Evolutionary conservation across 75 land plant species (phyloP).

Genomic region (Sequoia sempervirens): DNA sequence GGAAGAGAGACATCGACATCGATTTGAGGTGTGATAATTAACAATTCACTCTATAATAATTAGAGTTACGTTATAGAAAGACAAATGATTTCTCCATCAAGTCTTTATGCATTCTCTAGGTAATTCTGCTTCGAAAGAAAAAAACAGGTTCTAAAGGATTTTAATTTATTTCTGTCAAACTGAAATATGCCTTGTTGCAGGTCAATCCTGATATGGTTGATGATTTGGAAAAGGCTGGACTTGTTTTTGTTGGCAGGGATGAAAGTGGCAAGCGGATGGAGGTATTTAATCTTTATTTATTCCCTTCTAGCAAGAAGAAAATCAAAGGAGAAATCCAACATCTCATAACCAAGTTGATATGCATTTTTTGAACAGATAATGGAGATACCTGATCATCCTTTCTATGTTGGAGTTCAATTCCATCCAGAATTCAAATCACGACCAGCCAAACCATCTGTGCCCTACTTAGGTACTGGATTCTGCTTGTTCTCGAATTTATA

Average conservation of each 20-base stretch:
- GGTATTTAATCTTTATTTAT: slow-evolving; percentile 28
- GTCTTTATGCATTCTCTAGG: not conserved
- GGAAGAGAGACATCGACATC: slow-evolving; percentile 93
- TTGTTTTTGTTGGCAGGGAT: slow-evolving; percentile 84
- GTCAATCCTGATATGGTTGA: slow-evolving; percentile 77
- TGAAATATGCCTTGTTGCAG: slow-evolving; percentile 29
- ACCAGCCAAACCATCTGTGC: slow-evolving; percentile 52
- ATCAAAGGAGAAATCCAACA: slow-evolving; percentile 1
- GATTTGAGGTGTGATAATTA: slow-evolving; percentile 75
- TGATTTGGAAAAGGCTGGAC: slow-evolving; percentile 65
- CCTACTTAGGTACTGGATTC: slow-evolving; percentile 41
- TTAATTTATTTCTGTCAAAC: slow-evolving; percentile 4
- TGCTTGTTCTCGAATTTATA: not conserved
- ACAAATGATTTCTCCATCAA: not conserved
- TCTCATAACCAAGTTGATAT: not conserved
- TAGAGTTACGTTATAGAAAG: not conserved
- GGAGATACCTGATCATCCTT: slow-evolving; percentile 61
- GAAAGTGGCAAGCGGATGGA: slow-evolving; percentile 88
- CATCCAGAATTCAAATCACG: slow-evolving; percentile 76
- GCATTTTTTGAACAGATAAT: slow-evolving; percentile 34
- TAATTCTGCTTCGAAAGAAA: not conserved
- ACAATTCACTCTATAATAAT: not conserved
- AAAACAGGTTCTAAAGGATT: not conserved
- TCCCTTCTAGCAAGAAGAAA: not conserved
- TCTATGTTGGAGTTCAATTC: slow-evolving; percentile 63